Evolutionary conservation across 768 basidiomycete genomes (phyloP).

Genomic region (Lactarius vividus): DNA sequence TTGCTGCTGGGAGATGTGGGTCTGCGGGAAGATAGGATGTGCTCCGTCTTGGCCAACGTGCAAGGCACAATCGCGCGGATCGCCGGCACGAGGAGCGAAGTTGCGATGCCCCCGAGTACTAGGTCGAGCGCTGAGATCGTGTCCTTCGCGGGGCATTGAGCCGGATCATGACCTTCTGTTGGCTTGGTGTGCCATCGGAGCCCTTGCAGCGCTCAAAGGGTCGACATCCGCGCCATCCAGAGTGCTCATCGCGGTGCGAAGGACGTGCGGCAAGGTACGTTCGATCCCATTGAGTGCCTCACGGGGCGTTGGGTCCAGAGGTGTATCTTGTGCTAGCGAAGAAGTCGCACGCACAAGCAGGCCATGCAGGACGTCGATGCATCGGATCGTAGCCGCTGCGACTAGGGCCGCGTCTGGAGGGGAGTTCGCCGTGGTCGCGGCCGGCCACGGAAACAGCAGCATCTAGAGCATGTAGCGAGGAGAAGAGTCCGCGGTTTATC

Average conservation of each 20-base stretch:
- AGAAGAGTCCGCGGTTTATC: conserved; percentile 8
- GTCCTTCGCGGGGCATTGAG: not conserved
- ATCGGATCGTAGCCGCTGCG: conserved; percentile 3
- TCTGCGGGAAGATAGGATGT: not conserved
- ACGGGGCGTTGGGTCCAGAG: not conserved
- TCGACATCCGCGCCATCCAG: conserved; percentile 2
- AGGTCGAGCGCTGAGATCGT: conserved; percentile 1
- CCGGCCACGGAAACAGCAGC: not conserved
- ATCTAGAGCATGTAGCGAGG: conserved; percentile 18
- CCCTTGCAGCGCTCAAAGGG: not conserved
- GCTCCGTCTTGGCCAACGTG: conserved; percentile 14
- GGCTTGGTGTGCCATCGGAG: not conserved
- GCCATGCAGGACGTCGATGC: conserved; percentile 5
- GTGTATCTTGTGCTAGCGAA: not conserved
- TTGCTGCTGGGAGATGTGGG: not conserved
- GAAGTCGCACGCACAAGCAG: conserved; percentile 14
- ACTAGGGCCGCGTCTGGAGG: not conserved
- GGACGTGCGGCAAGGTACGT: conserved; percentile 4
- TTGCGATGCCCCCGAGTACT: conserved; percentile 6
- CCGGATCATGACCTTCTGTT: not conserved
- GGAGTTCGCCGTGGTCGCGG: not conserved
- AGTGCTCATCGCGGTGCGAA: not conserved
- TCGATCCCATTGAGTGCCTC: conserved; percentile 11
- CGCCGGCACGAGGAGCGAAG: conserved; percentile 10
- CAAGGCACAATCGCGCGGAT: conserved; percentile 17